Base-by-base conservation (phyloP, 306 rosid genomes). In the Erythrophleum fordii region DNA sequence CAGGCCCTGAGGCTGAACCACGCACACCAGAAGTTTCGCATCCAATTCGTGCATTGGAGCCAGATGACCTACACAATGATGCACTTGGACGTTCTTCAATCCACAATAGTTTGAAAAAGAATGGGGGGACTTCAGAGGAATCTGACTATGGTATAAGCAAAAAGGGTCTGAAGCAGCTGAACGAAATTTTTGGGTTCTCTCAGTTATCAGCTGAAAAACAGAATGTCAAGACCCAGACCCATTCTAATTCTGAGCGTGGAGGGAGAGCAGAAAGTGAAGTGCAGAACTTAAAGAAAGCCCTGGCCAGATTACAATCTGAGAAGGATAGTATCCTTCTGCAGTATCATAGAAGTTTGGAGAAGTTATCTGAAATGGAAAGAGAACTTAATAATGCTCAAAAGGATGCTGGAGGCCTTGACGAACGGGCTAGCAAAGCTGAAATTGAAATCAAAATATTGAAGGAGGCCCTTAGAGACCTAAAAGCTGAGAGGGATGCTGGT, bases 351-450 rank as follows among this genome's bases (percentile, higher is more conserved):
- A 87, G 89, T 76, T 76, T 89, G 90, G 95, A 96, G 84, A 91
- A 88, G 62, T 82, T 92, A 66, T 86, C 93, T 23, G 87, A 83
- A 49, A 77, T 88, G 88, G 97, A 89, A 85, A 86, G 85, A 45
- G 93, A 90, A 79, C 90, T 92, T 80, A 74, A 44, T 70, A 76
- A 82, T 83, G 89, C 91, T 7, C 90, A 86, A 80, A 67, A 76
- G 37, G 89, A 80, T 79, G 88, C 94, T 37, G 90, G 90, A 22
- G 88, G 92, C 75, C 98, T 96, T 39, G 89, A 89, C 71, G 98
- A 93, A 68, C 91, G 86, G 78, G 98, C 92, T 10, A 89, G 93
- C 90, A 89, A 93, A 86, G 92, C 97, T 41, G 99, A 96, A 78
- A 93, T 92, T 59, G 99, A 96, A 88, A 85, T 88, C 13, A 85